Conservation (phyloP, 164 flowering plant species). For the Liquidambar formosana region DNA sequence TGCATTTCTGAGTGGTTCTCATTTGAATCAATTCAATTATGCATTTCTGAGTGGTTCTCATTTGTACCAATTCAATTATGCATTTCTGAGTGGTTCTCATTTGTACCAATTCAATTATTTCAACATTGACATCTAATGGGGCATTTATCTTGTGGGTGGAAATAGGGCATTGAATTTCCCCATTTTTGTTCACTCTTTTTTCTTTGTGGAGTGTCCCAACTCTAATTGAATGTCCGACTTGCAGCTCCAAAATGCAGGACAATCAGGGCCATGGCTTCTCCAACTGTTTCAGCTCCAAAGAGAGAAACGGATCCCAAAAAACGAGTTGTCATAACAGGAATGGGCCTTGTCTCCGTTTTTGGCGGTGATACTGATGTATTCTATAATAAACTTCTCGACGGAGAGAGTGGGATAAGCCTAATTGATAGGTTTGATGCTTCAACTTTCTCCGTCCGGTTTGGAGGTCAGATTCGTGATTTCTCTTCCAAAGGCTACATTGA, state of each 20-base stretch:
- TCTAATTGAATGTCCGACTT: neutral
- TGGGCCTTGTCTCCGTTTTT: conserved; percentile 76
- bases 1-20: no score
- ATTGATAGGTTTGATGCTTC: conserved; percentile 78
- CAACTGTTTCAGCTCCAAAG: conserved; percentile 59
- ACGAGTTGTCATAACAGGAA: conserved; percentile 70
- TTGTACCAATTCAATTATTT: no score
- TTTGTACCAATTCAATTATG: no score
- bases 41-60: no score
- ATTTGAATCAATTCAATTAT: no score
- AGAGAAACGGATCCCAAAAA: conserved; percentile 72
- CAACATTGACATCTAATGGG: no score
- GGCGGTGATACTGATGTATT: conserved; percentile 66
- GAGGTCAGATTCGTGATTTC: conserved; percentile 65
- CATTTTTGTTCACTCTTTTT: no score
- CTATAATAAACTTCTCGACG: conserved; percentile 64
- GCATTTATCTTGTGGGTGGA: no score
- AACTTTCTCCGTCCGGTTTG: conserved; percentile 55
- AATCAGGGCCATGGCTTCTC: conserved; percentile 50
- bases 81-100: no score
- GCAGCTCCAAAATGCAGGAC: conserved; percentile 43
- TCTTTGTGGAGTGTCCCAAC: neutral
- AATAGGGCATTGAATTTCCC: no score
- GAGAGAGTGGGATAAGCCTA: conserved; percentile 65
- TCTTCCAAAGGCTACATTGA: conserved; percentile 75